These are phyloP conservation scores for Ophiostoma tasmaniense DNA, from an alignment of 2,329 filamentous ascomycete species.

Conservation along the genomic window DNA sequence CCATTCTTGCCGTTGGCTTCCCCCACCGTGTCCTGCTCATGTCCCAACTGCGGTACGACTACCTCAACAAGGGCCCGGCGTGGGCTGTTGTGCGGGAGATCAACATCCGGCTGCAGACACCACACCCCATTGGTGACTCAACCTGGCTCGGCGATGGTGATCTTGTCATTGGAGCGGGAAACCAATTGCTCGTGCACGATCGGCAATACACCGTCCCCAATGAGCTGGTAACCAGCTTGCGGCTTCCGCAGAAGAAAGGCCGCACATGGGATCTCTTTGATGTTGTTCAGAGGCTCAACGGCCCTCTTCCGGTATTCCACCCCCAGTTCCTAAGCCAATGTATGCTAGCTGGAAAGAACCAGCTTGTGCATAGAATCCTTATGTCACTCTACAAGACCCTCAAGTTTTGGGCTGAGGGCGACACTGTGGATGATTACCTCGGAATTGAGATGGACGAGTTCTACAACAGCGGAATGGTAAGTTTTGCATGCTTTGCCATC, in stretches of 20 bases:
- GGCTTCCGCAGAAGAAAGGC: constrained; percentile 40
- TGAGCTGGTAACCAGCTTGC: constrained; percentile 46
- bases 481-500: not conserved
- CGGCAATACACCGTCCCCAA: constrained; percentile 60
- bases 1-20: constrained; percentile 86
- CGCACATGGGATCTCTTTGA: constrained; percentile 66
- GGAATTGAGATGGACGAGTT: constrained; percentile 56
- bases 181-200: constrained; percentile 81
- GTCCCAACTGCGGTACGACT: constrained; percentile 84
- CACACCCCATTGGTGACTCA: constrained; percentile 86
- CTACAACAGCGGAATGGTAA: constrained; percentile 34
- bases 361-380: constrained; percentile 63
- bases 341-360: constrained; percentile 69
- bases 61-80: constrained; percentile 77
- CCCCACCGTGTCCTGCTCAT: constrained; percentile 75
- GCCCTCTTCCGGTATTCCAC: constrained; percentile 81
- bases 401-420: constrained; percentile 76
- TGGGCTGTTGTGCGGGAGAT: constrained; percentile 84
- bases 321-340: constrained; percentile 85
- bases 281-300: constrained; percentile 74
- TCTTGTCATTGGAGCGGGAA: constrained; percentile 80
- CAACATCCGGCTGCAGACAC: constrained; percentile 69
- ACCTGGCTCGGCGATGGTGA: constrained; percentile 83
- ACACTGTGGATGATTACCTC: constrained; percentile 69
- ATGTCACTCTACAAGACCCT: constrained; percentile 64